Conservation (phyloP, 2,329 filamentous ascomycete genomes). For the Cytospora mali region DNA sequence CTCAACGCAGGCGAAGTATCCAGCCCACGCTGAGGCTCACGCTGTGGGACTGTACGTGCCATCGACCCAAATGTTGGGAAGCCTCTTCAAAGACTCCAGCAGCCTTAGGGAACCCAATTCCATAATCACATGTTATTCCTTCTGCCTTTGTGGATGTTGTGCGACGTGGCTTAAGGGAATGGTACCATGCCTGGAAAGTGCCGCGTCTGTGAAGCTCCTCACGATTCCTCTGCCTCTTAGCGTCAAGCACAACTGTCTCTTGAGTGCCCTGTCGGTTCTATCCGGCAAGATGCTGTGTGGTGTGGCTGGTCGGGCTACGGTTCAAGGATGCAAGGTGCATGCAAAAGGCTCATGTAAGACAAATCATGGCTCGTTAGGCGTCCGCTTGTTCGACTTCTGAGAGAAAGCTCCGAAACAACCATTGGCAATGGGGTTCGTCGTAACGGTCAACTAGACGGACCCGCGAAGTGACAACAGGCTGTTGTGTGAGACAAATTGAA, state of each 20-base stretch:
- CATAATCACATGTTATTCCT: conserved; percentile 15
- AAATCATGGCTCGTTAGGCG: conserved; percentile 9
- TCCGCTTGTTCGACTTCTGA: conserved; percentile 3
- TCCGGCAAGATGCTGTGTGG: conserved; percentile 20
- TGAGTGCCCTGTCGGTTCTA: conserved; percentile 18
- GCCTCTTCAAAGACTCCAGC: not conserved
- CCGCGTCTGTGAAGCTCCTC: conserved; percentile 6
- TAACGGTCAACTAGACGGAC: not conserved
- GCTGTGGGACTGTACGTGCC: conserved; percentile 16
- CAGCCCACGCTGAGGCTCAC: conserved; percentile 5
- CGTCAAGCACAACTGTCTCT: conserved; percentile 11
- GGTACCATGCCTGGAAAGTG: conserved; percentile 10
- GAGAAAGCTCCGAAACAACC: not conserved
- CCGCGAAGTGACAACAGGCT: conserved; percentile 4
- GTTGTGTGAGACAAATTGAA: not conserved
- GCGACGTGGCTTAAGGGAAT: conserved; percentile 22
- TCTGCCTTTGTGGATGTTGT: conserved; percentile 10
- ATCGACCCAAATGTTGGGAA: conserved; percentile 18
- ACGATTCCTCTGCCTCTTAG: conserved; percentile 15
- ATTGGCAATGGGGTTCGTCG: conserved; percentile 3
- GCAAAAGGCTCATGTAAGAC: conserved; percentile 19
- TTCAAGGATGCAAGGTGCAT: conserved; percentile 11
- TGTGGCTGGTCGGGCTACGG: conserved; percentile 5
- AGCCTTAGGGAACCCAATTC: not conserved
- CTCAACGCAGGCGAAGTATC: not conserved